phyloP scores from a whole-genome alignment of 768 basidiomycete species.

The Amanita subjunquillea region DNA sequence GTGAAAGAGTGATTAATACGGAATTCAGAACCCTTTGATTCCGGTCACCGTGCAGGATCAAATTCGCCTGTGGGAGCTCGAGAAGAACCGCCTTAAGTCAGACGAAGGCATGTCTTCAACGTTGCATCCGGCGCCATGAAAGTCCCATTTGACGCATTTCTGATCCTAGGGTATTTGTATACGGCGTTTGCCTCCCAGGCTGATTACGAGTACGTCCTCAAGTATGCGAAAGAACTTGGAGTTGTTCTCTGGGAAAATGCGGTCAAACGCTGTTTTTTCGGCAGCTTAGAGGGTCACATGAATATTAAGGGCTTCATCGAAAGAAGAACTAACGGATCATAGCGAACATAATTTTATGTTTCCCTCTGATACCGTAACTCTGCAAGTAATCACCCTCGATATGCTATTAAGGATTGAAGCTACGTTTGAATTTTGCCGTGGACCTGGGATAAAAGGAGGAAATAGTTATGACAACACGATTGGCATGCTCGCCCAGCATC shows the following conservation, averaged over 20 bases:
- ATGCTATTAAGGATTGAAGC: neutral
- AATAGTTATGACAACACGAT: slow-evolving; percentile 4
- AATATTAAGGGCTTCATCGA: slow-evolving; percentile 67
- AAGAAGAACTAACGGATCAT: slow-evolving; percentile 33
- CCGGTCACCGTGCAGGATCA: slow-evolving; percentile 98
- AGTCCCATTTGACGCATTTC: slow-evolving; percentile 9
- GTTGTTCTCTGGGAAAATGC: slow-evolving; percentile 80
- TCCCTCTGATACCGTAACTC: neutral
- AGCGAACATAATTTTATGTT: neutral
- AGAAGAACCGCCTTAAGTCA: slow-evolving; percentile 83
- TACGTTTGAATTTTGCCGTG: neutral
- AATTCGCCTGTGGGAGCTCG: slow-evolving; percentile 94
- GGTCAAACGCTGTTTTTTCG: slow-evolving; percentile 73
- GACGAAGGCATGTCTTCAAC: slow-evolving; percentile 57
- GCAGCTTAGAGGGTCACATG: slow-evolving; percentile 63
- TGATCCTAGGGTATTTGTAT: slow-evolving; percentile 68
- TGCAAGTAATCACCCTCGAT: neutral
- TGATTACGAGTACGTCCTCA: slow-evolving; percentile 80
- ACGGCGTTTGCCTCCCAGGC: slow-evolving; percentile 78
- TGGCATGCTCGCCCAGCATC: neutral
- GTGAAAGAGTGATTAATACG: slow-evolving; percentile 12
- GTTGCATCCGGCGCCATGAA: slow-evolving; percentile 13
- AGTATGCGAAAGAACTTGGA: slow-evolving; percentile 75
- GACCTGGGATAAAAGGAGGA: neutral
- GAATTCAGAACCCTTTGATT: slow-evolving; percentile 70